Evolutionary conservation across 176 grass and related monocot species (phyloP), one percentile per base, ranked within the genome.

Genomic region (Aegilops speltoides): DNA sequence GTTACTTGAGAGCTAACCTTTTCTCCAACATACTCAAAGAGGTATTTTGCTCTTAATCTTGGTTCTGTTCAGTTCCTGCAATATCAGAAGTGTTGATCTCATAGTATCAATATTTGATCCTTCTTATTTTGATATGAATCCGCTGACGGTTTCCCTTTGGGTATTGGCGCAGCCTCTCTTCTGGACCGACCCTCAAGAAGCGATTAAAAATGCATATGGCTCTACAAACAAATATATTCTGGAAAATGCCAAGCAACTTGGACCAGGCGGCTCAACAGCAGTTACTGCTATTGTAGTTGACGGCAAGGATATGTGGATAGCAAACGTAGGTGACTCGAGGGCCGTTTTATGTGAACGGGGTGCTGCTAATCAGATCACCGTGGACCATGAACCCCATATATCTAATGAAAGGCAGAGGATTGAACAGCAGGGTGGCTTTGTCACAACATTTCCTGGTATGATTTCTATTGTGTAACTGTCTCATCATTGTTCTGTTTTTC

Each of bases 301-400:
- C 94, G 97, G 97, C 36, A 99, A 99, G 65, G 97, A 96, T 78
- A 90, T 99, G 87, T 99, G 92, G 97, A 94, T 99, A 87, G 97
- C 92, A 88, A 99, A 99, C 48, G 64, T 99, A 88, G 97, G 97
- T 3, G 97, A 99, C 62, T 99, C 97, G 0, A 89, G 97, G 77
- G 97, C 97, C 41, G 89, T 99, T 77, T 41, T 96, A 50, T 96
- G 97, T 88, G 92, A 99, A 88, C 91, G 80, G 85, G 97, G 94
- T 80, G 33, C 84, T 46, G 97, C 97, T 79, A 96, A 99, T 87
- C 97, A 96, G 85, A 89, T 99, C 68, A 94, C 92, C 72, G 94
- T 99, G 79, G 97, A 99, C 87, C 97, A 99, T 80, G 94, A 99
- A 46, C 97, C 97, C 6, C 87, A 93, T 31, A 78, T 73, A 23